Evolutionary conservation across 2,329 filamentous ascomycete species (phyloP).

Genomic region (Colletotrichum lindemuthianum): DNA sequence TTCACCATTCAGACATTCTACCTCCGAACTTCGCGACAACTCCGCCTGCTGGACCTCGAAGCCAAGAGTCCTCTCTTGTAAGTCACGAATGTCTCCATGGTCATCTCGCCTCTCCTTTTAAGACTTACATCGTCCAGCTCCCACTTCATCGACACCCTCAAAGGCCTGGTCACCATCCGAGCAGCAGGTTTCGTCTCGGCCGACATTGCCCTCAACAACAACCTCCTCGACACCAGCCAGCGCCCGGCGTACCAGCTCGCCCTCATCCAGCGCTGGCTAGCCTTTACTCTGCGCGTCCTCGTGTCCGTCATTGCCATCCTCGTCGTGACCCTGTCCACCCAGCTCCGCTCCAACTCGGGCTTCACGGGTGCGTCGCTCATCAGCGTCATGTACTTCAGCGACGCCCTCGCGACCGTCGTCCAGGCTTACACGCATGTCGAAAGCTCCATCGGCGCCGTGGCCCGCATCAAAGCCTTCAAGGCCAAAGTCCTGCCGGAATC

Average conservation of each 20-base stretch:
- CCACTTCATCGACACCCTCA: slow-evolving; percentile 66
- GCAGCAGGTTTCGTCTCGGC: slow-evolving; percentile 65
- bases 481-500: slow-evolving; percentile 40
- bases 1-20: slow-evolving; percentile 67
- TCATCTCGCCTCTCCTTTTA: neutral
- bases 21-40: slow-evolving; percentile 67
- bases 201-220: slow-evolving; percentile 55
- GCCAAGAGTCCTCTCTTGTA: slow-evolving; percentile 68
- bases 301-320: slow-evolving; percentile 59
- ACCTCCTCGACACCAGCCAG: slow-evolving; percentile 64
- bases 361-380: slow-evolving; percentile 53
- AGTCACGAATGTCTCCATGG: slow-evolving; percentile 25
- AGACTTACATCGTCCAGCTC: slow-evolving; percentile 41
- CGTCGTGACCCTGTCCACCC: slow-evolving; percentile 60
- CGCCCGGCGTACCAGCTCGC: slow-evolving; percentile 66
- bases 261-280: slow-evolving; percentile 68
- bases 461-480: slow-evolving; percentile 42
- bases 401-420: slow-evolving; percentile 44
- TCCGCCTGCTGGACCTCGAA: slow-evolving; percentile 70
- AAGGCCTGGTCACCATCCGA: slow-evolving; percentile 64
- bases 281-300: slow-evolving; percentile 59
- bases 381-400: slow-evolving; percentile 49
- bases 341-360: slow-evolving; percentile 47
- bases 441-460: slow-evolving; percentile 43
- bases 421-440: slow-evolving; percentile 45